Conservation (phyloP, 371 early-diverging fungal genomes). For the Smittium culicis region DNA sequence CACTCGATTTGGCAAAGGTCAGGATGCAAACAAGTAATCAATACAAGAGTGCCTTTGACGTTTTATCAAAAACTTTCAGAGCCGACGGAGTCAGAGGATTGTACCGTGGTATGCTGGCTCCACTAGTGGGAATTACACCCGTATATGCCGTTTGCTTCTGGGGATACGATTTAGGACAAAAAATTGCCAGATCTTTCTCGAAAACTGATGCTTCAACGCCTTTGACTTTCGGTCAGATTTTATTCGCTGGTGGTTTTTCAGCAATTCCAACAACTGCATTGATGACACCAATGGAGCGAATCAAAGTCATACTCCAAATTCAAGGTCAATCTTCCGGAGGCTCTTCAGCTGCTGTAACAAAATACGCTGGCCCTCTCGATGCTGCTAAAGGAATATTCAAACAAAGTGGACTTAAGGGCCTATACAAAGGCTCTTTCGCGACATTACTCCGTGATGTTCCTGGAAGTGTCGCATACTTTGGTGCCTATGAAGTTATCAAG, state of each 20-base stretch:
- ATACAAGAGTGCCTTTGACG: constrained; percentile 79
- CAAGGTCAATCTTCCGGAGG: constrained; percentile 39
- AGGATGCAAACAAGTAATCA: constrained; percentile 80
- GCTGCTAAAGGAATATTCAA: constrained; percentile 55
- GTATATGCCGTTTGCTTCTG: constrained; percentile 91
- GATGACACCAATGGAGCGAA: constrained; percentile 87
- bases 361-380: constrained; percentile 69
- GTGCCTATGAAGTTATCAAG: constrained; percentile 85
- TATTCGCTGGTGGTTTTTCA: constrained; percentile 89
- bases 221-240: constrained; percentile 60
- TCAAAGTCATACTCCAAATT: constrained; percentile 89
- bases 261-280: constrained; percentile 88
- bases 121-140: constrained; percentile 83
- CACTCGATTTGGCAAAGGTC: constrained; percentile 77
- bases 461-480: constrained; percentile 94
- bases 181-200: constrained; percentile 24
- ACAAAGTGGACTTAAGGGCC: constrained; percentile 62
- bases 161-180: constrained; percentile 56
- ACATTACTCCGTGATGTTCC: constrained; percentile 88
- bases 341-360: constrained; percentile 54
- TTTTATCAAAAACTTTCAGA: constrained; percentile 73
- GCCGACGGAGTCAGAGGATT: constrained; percentile 79
- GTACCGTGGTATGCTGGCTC: constrained; percentile 89
- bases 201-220: not conserved
- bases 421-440: constrained; percentile 88